Evolutionary conservation across 192 early-diverging fungal genomes (phyloP).

Genomic region (Backusella tarrabulga): DNA sequence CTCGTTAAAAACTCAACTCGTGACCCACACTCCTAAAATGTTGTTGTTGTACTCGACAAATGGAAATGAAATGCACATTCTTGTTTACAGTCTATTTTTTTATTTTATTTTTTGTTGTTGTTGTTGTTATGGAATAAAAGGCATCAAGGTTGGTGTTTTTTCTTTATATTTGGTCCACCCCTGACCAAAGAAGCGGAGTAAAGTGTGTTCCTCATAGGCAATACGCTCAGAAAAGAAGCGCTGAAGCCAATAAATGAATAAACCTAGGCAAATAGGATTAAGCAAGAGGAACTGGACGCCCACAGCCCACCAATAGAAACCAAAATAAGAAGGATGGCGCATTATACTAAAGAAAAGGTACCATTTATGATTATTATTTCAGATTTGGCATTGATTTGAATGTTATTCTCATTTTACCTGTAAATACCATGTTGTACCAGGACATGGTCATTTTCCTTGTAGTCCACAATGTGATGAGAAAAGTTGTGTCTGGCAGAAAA

Average conservation of each 20-base stretch:
- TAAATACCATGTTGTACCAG: conserved; percentile 91
- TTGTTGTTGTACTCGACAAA: background rate
- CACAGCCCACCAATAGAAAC: conserved; percentile 91
- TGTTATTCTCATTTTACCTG: conserved; percentile 44
- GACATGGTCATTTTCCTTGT: conserved; percentile 67
- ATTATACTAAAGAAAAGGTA: conserved; percentile 50
- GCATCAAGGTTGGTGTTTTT: conserved; percentile 67
- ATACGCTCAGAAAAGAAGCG: conserved; percentile 82
- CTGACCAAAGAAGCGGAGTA: conserved; percentile 81
- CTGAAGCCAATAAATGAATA: conserved; percentile 62
- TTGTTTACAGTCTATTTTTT: conserved; percentile 2
- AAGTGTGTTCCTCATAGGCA: conserved; percentile 69
- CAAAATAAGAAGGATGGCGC: conserved; percentile 94
- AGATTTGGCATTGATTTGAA: background rate
- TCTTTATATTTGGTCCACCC: conserved; percentile 70
- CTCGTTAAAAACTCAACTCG: background rate
- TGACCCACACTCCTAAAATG: background rate
- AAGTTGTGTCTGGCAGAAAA: conserved; percentile 88
- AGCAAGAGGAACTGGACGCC: conserved; percentile 74
- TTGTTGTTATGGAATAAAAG: conserved; percentile 51
- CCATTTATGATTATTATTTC: background rate
- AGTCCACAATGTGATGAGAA: conserved; percentile 75
- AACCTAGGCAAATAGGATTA: conserved; percentile 76
- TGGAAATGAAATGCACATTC: conserved; percentile 4
- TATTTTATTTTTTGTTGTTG: background rate